A percentile compares a stretch with the other conserved stretches of the same genome.
Evolutionary conservation across 345 rosid genomes (phyloP).

Genomic region (Rhizophora apiculata): DNA sequence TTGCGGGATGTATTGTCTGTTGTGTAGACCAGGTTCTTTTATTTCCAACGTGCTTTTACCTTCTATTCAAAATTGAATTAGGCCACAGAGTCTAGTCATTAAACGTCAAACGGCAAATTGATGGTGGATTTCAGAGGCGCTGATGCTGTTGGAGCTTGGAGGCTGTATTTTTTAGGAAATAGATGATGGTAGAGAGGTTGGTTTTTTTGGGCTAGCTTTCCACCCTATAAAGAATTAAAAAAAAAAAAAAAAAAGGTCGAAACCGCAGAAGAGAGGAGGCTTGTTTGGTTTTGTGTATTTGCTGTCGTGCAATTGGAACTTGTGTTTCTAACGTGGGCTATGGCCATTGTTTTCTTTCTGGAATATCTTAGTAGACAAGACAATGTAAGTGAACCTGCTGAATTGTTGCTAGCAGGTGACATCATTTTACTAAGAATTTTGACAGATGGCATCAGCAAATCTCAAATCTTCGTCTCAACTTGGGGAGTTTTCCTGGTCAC

Average conservation of each 20-base stretch:
- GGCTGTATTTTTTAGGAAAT: constrained; percentile 16
- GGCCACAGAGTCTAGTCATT: constrained; percentile 25
- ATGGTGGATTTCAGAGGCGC: constrained; percentile 13
- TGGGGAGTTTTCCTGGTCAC: too few species aligned
- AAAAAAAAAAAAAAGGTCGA: background rate
- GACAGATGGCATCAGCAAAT: too few species aligned
- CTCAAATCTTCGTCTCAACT: too few species aligned
- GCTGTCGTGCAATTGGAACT: background rate
- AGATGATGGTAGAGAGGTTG: background rate
- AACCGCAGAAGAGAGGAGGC: background rate
- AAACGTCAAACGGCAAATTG: constrained; percentile 25
- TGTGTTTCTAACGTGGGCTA: background rate
- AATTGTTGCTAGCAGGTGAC: too few species aligned
- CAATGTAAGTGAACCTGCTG: too few species aligned
- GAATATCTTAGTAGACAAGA: background rate
- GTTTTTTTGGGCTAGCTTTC: background rate
- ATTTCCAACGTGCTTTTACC: constrained; percentile 30
- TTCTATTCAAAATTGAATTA: constrained; percentile 12
- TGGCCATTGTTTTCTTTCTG: background rate
- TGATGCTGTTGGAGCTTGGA: constrained; percentile 10
- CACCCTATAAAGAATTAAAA: too few species aligned
- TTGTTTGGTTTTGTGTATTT: background rate
- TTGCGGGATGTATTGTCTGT: constrained; percentile 49
- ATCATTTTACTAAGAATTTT: too few species aligned
- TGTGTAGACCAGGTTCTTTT: constrained; percentile 29